These are phyloP conservation scores for Rhynchospora breviuscula DNA, from an alignment of 176 grass and related monocot genomes.

Conservation along the genomic window DNA sequence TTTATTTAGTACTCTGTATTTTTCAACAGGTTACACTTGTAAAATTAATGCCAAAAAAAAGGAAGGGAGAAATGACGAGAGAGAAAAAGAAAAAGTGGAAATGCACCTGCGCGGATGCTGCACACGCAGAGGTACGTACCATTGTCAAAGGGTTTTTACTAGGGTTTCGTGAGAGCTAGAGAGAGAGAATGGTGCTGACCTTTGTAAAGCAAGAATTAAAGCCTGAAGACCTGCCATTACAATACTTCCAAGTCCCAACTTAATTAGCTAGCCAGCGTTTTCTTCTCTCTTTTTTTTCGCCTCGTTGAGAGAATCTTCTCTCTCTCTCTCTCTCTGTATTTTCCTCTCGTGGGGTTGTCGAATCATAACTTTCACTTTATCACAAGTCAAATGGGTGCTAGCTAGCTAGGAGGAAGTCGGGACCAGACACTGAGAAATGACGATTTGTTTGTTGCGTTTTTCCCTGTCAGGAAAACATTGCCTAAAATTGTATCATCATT, in stretches of 20 bases:
- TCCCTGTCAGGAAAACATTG: neutral
- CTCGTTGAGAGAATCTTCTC: conserved; percentile 28
- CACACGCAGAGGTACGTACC: conserved; percentile 11
- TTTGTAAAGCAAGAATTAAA: conserved; percentile 24
- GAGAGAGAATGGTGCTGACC: conserved; percentile 12
- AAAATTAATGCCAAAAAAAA: neutral
- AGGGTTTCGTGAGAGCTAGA: conserved; percentile 3
- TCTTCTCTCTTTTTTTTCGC: conserved; percentile 18
- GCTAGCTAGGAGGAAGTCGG: neutral
- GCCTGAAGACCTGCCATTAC: conserved; percentile 11
- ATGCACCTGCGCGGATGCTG: conserved; percentile 11
- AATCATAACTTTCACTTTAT: conserved; percentile 26
- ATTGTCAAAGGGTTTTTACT: conserved; percentile 30
- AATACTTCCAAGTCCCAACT: conserved; percentile 14
- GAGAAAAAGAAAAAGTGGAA: conserved; percentile 15
- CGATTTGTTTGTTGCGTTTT: conserved; percentile 5
- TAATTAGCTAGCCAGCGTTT: neutral
- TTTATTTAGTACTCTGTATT: too few relatives aligned
- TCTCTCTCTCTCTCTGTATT: neutral
- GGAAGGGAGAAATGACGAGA: neutral
- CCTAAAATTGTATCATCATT: neutral
- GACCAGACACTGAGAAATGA: neutral
- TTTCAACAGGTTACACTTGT: too few relatives aligned
- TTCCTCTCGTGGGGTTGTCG: conserved; percentile 5
- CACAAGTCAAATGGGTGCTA: conserved; percentile 24